Base-by-base conservation (phyloP, 169 alveolate species). In the Plasmodium falciparum region DNA sequence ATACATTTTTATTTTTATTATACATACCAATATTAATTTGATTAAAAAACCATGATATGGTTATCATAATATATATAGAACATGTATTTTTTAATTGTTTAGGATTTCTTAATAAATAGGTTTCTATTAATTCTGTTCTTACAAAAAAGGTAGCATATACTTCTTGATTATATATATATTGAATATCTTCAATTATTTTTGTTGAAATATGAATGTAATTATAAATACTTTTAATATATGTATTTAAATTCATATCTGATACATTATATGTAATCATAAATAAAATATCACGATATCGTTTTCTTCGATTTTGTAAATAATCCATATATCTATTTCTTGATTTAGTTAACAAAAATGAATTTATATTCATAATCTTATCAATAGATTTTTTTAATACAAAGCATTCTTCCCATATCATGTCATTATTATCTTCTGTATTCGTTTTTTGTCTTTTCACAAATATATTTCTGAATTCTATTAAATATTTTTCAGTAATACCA, bases 41-140 rank as follows among this genome's bases (percentile, higher is more conserved):
- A 65, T 76, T 76, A 22, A 76, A 65, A 66, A 76, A 76, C 89
- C 89, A 76, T 26, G 89, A 76, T 13, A 76, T 76, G 0, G 89
- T 26, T n/a, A 69, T 59, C 65, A 76, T 50, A 7, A 76, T 49
- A 76, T 63, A 12, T 47, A 65, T 11, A 65, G 76, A 63, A 56
- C 89, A 76, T 8, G 15, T 49, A 20, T 59, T 76, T 63, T 59
- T 65, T 63, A 76, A 17, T 6, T n/a, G 24, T 0, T 4, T 6
- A 11, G 5, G 50, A 63, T 76, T 66, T 76, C 72, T 47, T 54
- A 76, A 12, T 12, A 50, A 76, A 45, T 17, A 76, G 22, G 67
- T 65, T 43, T 66, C 70, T 3, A 59, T 20, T 6, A 17, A 15
- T n/a, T 76, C 62, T 39, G 20, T 20, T 50, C 67, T 69, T 49